phyloP scores from a whole-genome alignment of 768 basidiomycete species.

The Tylopilus vinaceipallidus region DNA sequence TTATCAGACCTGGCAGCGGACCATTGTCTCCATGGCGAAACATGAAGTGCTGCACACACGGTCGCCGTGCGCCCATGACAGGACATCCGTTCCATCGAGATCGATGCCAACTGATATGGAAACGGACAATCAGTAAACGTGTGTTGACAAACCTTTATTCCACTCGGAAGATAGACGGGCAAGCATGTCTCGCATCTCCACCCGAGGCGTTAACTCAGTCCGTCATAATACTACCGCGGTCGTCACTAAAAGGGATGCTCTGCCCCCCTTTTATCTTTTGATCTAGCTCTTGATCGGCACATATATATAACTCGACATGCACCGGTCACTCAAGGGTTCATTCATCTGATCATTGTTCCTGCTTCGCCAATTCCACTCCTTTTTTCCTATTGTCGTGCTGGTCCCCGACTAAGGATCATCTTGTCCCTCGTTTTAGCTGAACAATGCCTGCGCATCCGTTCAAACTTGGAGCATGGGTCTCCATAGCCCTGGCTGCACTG shows the following conservation, averaged over 20 bases:
- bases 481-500: constrained; percentile 12
- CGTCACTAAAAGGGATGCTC: not conserved
- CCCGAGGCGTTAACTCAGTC: not conserved
- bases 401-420: constrained; percentile 2
- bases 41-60: too few species aligned
- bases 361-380: not conserved
- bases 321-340: too few species aligned
- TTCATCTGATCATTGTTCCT: not conserved
- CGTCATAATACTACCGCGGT: not conserved
- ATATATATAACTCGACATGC: constrained; percentile 6
- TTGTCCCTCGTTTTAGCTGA: not conserved
- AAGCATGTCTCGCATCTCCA: not conserved
- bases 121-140: too few species aligned
- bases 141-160: not conserved
- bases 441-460: constrained; percentile 1
- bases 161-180: not conserved
- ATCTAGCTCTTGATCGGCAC: too few species aligned
- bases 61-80: too few species aligned
- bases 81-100: too few species aligned
- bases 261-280: too few species aligned
- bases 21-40: too few species aligned
- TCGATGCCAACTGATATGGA: too few species aligned
- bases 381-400: constrained; percentile 5
- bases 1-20: too few species aligned
- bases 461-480: constrained; percentile 1